Base-by-base conservation (phyloP, 306 rosid species). In the Medicago arabica region DNA sequence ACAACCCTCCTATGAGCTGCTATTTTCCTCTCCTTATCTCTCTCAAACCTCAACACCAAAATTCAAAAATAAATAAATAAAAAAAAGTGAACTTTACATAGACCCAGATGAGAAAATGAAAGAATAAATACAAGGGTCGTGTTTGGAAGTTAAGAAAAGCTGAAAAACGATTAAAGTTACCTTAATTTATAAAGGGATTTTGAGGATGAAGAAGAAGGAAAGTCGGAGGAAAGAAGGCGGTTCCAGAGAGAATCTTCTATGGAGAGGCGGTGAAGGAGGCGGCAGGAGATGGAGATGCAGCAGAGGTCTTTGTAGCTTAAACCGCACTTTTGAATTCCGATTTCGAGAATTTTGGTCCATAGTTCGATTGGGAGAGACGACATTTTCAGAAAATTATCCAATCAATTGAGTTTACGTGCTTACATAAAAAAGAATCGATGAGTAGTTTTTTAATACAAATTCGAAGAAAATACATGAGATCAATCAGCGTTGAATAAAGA, bases 221-320 rank as follows among this genome's bases (percentile, higher is more conserved):
- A 95, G 72, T 92, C 91, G 23, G 84, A 83, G 79, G 78, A 75
- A 82, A 92, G 86, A 49, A 95, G 88, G 76, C 3, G 81, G 53
- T 84, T 84, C 97, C 96, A 95, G 17, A 90, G 83, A 46, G 44
- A 18, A 41, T 89, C 58, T 6, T 90, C 96, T 41, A 47, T 39
- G 81, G 96, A 90, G 78, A 92, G 85, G 49, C 88, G 86, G 60
- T 13, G 87, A 65, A 89, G 80, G 77, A 86, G 90, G 21, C 86
- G 81, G 83, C 82, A 92, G 25, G 91, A 68, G 82, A 95, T 92
- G 63, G 96, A 87, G 74, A 89, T 8, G 77, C 81, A 78, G 81
- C 96, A 93, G 63, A 91, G 93, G 43, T 91, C 97, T 53, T 86
- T 89, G 81, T 73, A 87, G 70, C 67, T 80, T 2, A 87, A 75